Evolutionary conservation across 805 yeast genomes (phyloP), one percentile per base, ranked within the genome.

Genomic region (Candida krabiensis): DNA sequence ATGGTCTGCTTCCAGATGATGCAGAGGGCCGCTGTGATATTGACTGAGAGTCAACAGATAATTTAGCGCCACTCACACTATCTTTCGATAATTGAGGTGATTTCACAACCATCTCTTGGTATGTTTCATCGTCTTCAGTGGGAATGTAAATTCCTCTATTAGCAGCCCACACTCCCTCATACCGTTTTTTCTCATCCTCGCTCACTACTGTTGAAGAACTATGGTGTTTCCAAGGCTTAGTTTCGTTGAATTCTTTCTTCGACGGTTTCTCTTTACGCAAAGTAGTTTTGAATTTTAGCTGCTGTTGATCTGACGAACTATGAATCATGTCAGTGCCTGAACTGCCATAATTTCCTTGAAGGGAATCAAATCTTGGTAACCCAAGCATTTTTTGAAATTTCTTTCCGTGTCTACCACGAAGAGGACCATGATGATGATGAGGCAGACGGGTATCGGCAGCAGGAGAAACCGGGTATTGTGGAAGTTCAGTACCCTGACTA

Each of bases 141-240:
- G 30, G 27, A 47, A 82, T 58, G 51, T 83, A 82, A 3, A 66
- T 54, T 2, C 93, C 95, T 46, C 77, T 79, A 56, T 93, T 93
- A 23, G 96, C 80, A 0, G 84, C 95, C 96, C 96, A 93, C 12
- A 93, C 75, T 18, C 95, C 95, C 60, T 90, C 97, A 60, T 91
- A 93, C 26, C 98, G 64, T 56, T 89, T 89, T 42, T 86, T 72
- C 58, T 93, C 98, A 30, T 68, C 73, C 30, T 76, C 80, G 2
- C 67, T 59, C 24, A 73, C 66, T 58, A 47, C 68, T 56, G 46
- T 53, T 5, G 80, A 68, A 43, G 79, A 85, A 21, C 68, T 69
- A 61, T 88, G 97, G 52, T 83, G 80, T 52, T 90, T 89, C 96
- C 97, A 89, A 0, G 98, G 98, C 60, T 89, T 88, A 43, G 85